Evolutionary conservation across 1,284 basidiomycete species (phyloP).

Genomic region (Irpex lacteus): DNA sequence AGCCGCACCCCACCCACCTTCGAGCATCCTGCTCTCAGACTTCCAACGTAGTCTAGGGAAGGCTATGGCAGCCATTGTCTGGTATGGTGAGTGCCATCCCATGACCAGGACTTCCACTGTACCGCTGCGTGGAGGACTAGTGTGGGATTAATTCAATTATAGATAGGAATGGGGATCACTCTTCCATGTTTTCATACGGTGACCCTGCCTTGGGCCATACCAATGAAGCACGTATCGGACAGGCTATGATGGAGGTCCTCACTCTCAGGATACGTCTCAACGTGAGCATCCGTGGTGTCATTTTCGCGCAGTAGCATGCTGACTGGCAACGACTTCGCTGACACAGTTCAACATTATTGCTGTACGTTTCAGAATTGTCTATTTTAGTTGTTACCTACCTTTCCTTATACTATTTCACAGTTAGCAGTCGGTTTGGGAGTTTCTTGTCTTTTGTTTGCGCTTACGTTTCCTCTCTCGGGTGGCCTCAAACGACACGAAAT

Average conservation of each 20-base stretch:
- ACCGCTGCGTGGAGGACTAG: no score
- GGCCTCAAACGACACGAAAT: background rate
- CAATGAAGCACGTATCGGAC: no score
- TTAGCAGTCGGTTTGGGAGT: background rate
- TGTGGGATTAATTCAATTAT: no score
- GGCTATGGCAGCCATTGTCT: background rate
- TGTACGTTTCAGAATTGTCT: background rate
- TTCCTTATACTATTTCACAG: background rate
- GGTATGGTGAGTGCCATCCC: slow-evolving; percentile 6
- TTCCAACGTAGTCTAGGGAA: background rate
- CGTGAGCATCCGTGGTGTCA: background rate
- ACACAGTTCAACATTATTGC: background rate
- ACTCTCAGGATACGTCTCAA: background rate
- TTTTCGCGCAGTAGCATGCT: background rate
- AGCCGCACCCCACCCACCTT: background rate
- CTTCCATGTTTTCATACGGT: no score
- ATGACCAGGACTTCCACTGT: no score
- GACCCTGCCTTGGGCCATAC: no score
- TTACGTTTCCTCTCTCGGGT: background rate
- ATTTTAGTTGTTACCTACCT: background rate
- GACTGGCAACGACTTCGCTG: no score
- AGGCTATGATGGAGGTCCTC: no score
- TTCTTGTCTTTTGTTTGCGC: background rate
- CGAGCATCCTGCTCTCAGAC: background rate
- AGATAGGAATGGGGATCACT: background rate